phyloP scores from a whole-genome alignment of 2,329 filamentous ascomycete genomes.

The Dissoconium aciculare region DNA sequence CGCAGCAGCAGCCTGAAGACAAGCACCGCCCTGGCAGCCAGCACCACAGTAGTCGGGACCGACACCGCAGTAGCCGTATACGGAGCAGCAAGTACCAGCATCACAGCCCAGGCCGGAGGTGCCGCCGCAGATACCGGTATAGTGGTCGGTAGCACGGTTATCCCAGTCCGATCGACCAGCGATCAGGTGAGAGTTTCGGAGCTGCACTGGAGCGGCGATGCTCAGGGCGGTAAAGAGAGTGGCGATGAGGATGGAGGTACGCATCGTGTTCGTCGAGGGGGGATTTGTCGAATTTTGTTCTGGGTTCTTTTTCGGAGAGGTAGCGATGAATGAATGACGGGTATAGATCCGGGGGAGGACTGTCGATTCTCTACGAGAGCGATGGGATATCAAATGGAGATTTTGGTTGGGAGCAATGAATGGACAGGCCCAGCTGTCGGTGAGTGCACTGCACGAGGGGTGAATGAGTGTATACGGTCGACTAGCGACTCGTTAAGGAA shows the following conservation, averaged over 20 bases:
- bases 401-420: slow-evolving; percentile 1
- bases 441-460: slow-evolving; percentile 9
- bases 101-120: slow-evolving; percentile 11
- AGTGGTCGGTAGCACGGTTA: slow-evolving; percentile 6
- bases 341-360: background rate
- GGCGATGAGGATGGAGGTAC: slow-evolving; percentile 2
- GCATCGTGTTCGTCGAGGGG: slow-evolving; percentile 6
- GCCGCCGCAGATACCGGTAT: slow-evolving; percentile 13
- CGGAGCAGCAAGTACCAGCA: slow-evolving; percentile 13
- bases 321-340: slow-evolving; percentile 2
- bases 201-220: slow-evolving; percentile 7
- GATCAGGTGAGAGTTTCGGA: slow-evolving; percentile 5
- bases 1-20: slow-evolving; percentile 1
- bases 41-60: slow-evolving; percentile 12
- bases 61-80: slow-evolving; percentile 16
- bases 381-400: slow-evolving; percentile 3
- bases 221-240: background rate
- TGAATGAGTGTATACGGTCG: slow-evolving; percentile 12
- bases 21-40: slow-evolving; percentile 16
- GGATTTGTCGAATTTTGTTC: background rate
- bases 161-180: slow-evolving; percentile 8
- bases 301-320: background rate
- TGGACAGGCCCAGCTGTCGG: slow-evolving; percentile 7
- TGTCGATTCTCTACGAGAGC: slow-evolving; percentile 5
- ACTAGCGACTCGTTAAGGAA: slow-evolving; percentile 10